A percentile compares a stretch with the other conserved stretches of the same genome.
phyloP scores from a whole-genome alignment of 306 rosid species.

The Cicer judaicum region DNA sequence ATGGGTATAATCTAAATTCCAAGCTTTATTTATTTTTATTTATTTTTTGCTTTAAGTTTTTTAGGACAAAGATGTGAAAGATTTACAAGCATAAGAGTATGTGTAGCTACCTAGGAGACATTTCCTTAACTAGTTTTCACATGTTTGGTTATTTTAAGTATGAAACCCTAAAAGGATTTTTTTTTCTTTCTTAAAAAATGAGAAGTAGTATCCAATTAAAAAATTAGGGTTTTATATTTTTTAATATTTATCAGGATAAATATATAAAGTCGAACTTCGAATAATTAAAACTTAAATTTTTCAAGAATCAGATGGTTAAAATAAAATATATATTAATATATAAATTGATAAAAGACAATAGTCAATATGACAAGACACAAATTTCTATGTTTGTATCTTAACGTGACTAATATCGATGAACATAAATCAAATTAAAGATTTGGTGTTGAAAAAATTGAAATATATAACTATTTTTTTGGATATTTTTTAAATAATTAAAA shows the following conservation, averaged over 20 bases:
- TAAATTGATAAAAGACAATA: neutral
- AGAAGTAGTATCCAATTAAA: neutral
- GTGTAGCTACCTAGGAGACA: neutral
- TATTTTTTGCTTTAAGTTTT: slow-evolving; percentile 48
- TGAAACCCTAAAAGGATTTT: slow-evolving; percentile 2
- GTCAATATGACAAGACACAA: neutral
- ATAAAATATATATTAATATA: too few relatives aligned
- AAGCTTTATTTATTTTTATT: neutral
- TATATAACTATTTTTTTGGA: too few relatives aligned
- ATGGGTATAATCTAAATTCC: slow-evolving; percentile 73
- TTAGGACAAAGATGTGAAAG: slow-evolving; percentile 38
- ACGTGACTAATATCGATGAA: neutral
- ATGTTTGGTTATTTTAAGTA: slow-evolving; percentile 6
- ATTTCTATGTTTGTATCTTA: too few relatives aligned
- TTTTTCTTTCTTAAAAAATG: neutral
- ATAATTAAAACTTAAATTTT: too few relatives aligned
- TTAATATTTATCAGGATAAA: too few relatives aligned
- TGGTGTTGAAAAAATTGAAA: neutral
- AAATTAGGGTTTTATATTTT: neutral
- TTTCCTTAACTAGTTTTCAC: neutral
- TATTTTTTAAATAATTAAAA: too few relatives aligned
- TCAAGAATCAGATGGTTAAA: too few relatives aligned
- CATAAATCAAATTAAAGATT: neutral
- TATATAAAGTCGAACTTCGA: too few relatives aligned
- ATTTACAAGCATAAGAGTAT: neutral